Conservation (phyloP, 305 asterid species). For the Plantago lanceolata region DNA sequence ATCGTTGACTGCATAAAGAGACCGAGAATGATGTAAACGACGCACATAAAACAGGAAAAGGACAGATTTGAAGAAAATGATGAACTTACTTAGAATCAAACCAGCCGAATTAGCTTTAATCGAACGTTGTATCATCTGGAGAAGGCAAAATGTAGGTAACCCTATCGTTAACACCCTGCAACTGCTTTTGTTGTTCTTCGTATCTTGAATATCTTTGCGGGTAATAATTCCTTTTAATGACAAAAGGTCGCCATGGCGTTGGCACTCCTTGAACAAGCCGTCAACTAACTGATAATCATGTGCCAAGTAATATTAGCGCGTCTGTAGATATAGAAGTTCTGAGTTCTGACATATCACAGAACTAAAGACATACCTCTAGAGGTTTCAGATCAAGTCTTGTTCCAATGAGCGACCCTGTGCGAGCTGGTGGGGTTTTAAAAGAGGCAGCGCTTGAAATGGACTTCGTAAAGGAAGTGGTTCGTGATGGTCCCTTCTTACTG, state of each 20-base stretch:
- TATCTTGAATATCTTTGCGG: constrained; percentile 68
- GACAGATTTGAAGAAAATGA: not conserved
- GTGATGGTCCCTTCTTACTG: constrained; percentile 40
- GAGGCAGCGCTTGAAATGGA: constrained; percentile 56
- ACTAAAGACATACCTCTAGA: constrained; percentile 50
- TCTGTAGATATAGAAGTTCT: not conserved
- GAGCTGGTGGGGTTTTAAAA: constrained; percentile 45
- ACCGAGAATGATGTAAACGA: not conserved
- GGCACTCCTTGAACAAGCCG: constrained; percentile 62
- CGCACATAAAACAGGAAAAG: not conserved
- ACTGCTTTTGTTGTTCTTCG: constrained; percentile 49
- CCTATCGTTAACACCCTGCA: constrained; percentile 55
- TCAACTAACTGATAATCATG: constrained; percentile 32
- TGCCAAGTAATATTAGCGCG: not conserved
- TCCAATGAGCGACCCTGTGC: constrained; percentile 38
- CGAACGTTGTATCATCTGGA: constrained; percentile 64
- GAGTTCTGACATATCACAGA: not conserved
- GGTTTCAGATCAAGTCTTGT: constrained; percentile 78
- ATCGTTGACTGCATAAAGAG: constrained; percentile 44
- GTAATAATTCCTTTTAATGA: constrained; percentile 63
- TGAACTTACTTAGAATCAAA: constrained; percentile 54
- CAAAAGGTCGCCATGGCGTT: constrained; percentile 54
- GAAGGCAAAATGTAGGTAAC: constrained; percentile 76
- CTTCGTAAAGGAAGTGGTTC: constrained; percentile 31
- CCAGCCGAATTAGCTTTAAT: constrained; percentile 65